phyloP scores from a whole-genome alignment of 2,329 filamentous ascomycete genomes.

The Trichoderma atroviride region DNA sequence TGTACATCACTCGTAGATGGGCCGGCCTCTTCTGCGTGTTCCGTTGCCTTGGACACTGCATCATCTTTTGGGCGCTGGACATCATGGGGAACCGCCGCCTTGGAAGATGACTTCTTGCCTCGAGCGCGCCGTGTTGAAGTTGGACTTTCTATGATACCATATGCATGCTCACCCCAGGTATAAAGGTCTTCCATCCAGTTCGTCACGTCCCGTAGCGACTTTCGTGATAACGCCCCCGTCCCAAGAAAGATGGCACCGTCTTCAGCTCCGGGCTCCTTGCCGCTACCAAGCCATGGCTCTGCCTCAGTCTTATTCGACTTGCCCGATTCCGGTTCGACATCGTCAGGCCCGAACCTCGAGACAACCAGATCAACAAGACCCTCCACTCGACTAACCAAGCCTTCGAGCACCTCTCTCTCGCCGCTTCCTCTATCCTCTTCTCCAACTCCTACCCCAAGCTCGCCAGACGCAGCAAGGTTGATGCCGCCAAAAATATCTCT shows the following conservation, averaged over 20 bases:
- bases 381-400: conserved; percentile 76
- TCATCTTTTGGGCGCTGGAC: conserved; percentile 17
- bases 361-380: conserved; percentile 88
- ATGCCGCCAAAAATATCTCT: conserved; percentile 78
- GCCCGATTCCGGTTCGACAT: conserved; percentile 36
- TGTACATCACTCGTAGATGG: background rate
- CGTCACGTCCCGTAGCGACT: conserved; percentile 71
- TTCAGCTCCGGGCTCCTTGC: conserved; percentile 65
- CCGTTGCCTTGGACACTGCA: background rate
- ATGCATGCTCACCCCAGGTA: conserved; percentile 79
- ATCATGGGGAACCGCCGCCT: conserved; percentile 23
- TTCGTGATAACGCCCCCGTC: conserved; percentile 69
- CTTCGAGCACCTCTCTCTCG: conserved; percentile 89
- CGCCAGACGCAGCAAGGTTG: conserved; percentile 86
- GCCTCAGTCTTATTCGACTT: conserved; percentile 29
- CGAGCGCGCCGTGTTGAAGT: conserved; percentile 62
- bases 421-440: conserved; percentile 95
- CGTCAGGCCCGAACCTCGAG: conserved; percentile 72
- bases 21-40: background rate
- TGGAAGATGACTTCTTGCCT: conserved; percentile 37
- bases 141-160: conserved; percentile 81
- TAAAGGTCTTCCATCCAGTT: conserved; percentile 91
- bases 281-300: conserved; percentile 71
- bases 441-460: conserved; percentile 90
- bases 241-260: conserved; percentile 90